A percentile compares a stretch with the other conserved stretches of the same genome.
Conservation (phyloP, 2,329 filamentous ascomycete genomes). For the Colletotrichum truncatum region DNA sequence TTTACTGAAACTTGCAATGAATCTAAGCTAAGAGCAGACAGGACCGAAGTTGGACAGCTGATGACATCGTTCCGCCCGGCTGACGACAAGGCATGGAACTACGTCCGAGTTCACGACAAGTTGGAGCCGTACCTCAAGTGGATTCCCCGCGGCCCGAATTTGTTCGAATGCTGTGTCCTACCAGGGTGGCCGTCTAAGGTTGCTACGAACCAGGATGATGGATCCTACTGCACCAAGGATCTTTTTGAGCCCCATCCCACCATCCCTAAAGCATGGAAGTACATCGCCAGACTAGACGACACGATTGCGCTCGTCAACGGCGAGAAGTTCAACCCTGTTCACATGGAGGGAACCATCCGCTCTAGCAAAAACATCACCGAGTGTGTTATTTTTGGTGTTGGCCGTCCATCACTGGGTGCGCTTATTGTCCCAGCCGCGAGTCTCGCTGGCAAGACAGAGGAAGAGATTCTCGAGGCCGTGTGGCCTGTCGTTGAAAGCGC, state of each 20-base stretch:
- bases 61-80: slow-evolving; percentile 66
- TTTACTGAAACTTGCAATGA: not conserved
- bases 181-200: slow-evolving; percentile 52
- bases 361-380: slow-evolving; percentile 56
- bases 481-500: slow-evolving; percentile 45
- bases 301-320: slow-evolving; percentile 71
- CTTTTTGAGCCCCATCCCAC: slow-evolving; percentile 65
- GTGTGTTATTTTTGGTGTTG: slow-evolving; percentile 70
- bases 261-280: slow-evolving; percentile 66
- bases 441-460: slow-evolving; percentile 29
- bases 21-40: slow-evolving; percentile 8
- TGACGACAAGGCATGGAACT: slow-evolving; percentile 69
- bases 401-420: slow-evolving; percentile 62
- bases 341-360: slow-evolving; percentile 64
- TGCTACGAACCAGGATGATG: slow-evolving; percentile 66
- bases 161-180: slow-evolving; percentile 47
- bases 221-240: slow-evolving; percentile 71
- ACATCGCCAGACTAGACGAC: slow-evolving; percentile 68
- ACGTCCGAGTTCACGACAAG: slow-evolving; percentile 57
- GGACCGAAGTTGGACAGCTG: slow-evolving; percentile 68
- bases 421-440: slow-evolving; percentile 56
- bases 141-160: slow-evolving; percentile 42
- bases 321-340: slow-evolving; percentile 74
- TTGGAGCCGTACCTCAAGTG: slow-evolving; percentile 45
- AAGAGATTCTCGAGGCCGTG: slow-evolving; percentile 40